These are phyloP conservation scores for Oryza brachyantha DNA, from an alignment of 176 grass and related monocot species.

Conservation along the genomic window DNA sequence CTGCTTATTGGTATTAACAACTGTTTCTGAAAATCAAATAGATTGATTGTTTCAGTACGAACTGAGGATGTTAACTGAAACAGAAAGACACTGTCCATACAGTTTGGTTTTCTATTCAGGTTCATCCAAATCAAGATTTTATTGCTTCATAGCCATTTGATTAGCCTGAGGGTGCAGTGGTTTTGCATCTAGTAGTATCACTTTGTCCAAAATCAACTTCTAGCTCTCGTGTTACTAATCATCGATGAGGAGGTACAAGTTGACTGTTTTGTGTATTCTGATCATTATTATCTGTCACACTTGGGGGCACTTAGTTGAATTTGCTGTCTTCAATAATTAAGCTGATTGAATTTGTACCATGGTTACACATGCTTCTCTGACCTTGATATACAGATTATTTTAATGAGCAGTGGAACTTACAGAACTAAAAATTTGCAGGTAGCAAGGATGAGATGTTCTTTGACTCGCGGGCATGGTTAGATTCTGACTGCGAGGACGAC, in stretches of 20 bases:
- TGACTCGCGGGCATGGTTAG: constrained; percentile 71
- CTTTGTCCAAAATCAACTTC: constrained; percentile 9
- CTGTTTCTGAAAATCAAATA: constrained; percentile 8
- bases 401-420: constrained; percentile 14
- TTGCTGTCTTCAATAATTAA: constrained; percentile 1
- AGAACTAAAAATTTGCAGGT: constrained; percentile 37
- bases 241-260: not conserved
- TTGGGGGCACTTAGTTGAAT: not conserved
- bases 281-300: not conserved
- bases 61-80: not conserved
- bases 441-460: constrained; percentile 92
- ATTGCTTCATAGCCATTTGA: constrained; percentile 14
- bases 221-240: not conserved
- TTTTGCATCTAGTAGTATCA: not conserved
- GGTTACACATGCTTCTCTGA: not conserved
- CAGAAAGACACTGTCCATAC: not conserved
- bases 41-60: not conserved
- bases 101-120: not conserved
- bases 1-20: constrained; percentile 5
- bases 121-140: not conserved
- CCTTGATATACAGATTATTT: not conserved
- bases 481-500: constrained; percentile 94
- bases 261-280: not conserved
- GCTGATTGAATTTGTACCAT: not conserved
- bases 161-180: not conserved